Evolutionary conservation across 768 basidiomycete genomes (phyloP).

Genomic region (Cyclocybe aegerita): DNA sequence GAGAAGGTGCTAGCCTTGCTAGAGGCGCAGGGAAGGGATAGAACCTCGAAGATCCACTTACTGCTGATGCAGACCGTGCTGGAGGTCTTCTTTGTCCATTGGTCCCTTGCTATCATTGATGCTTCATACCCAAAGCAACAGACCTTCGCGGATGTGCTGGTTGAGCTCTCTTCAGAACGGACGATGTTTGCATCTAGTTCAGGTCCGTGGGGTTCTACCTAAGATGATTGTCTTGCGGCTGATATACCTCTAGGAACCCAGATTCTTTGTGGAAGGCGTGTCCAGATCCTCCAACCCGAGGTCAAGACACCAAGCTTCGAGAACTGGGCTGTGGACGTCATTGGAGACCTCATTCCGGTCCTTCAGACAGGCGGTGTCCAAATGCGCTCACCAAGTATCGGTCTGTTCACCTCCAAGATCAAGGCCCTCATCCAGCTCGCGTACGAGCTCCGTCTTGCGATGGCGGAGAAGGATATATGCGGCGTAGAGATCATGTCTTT

Average conservation of each 20-base stretch:
- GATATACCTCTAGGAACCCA: not conserved
- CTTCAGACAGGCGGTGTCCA: conserved; percentile 14
- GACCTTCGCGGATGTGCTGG: conserved; percentile 21
- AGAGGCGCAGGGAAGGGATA: conserved; percentile 11
- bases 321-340: conserved; percentile 20
- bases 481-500: conserved; percentile 16
- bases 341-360: conserved; percentile 12
- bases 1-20: conserved; percentile 14
- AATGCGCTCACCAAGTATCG: conserved; percentile 7
- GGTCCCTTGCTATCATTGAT: conserved; percentile 22
- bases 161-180: conserved; percentile 15
- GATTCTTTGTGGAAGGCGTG: conserved; percentile 16
- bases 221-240: not conserved
- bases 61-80: conserved; percentile 19
- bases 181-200: conserved; percentile 2
- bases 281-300: conserved; percentile 15
- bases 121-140: conserved; percentile 20
- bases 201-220: not conserved
- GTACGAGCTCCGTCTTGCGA: conserved; percentile 20
- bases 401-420: conserved; percentile 15
- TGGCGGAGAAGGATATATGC: conserved; percentile 22
- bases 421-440: conserved; percentile 19
- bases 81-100: conserved; percentile 22
- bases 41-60: conserved; percentile 2
- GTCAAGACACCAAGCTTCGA: conserved; percentile 7